Conservation (phyloP, 495 filamentous ascomycete species). For the Pseudevernia furfuracea region DNA sequence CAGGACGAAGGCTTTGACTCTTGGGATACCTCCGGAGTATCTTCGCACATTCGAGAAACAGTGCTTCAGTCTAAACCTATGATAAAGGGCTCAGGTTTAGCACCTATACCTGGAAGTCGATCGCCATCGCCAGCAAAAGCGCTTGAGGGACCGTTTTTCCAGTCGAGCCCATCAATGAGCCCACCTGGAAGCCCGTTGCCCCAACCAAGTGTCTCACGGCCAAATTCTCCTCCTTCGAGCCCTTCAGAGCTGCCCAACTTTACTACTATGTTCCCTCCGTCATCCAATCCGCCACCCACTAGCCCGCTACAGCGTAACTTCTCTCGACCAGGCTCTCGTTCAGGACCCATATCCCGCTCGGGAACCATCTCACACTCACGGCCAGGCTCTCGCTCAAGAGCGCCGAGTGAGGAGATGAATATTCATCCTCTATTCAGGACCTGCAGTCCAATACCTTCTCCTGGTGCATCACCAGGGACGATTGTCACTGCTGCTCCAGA, state of each 20-base stretch:
- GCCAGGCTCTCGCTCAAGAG: constrained; percentile 7
- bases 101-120: constrained; percentile 27
- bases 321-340: constrained; percentile 18
- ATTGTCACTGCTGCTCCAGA: constrained; percentile 63
- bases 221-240: constrained; percentile 15
- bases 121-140: constrained; percentile 29
- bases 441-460: constrained; percentile 62
- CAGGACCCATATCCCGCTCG: constrained; percentile 8
- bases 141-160: constrained; percentile 27
- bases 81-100: constrained; percentile 19
- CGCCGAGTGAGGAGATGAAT: constrained; percentile 55
- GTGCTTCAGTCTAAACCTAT: constrained; percentile 33
- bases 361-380: neutral
- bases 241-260: constrained; percentile 17
- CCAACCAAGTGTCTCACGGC: constrained; percentile 22
- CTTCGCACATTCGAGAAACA: constrained; percentile 48
- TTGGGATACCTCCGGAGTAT: constrained; percentile 60
- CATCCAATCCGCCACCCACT: constrained; percentile 7
- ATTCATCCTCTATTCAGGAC: constrained; percentile 83
- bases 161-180: constrained; percentile 22
- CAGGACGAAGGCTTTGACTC: constrained; percentile 57
- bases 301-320: constrained; percentile 17
- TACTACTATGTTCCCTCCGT: constrained; percentile 17
- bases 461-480: constrained; percentile 59
- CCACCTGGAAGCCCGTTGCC: constrained; percentile 26